Base-by-base conservation (phyloP, 768 basidiomycete species). In the Naematelia encephala region DNA sequence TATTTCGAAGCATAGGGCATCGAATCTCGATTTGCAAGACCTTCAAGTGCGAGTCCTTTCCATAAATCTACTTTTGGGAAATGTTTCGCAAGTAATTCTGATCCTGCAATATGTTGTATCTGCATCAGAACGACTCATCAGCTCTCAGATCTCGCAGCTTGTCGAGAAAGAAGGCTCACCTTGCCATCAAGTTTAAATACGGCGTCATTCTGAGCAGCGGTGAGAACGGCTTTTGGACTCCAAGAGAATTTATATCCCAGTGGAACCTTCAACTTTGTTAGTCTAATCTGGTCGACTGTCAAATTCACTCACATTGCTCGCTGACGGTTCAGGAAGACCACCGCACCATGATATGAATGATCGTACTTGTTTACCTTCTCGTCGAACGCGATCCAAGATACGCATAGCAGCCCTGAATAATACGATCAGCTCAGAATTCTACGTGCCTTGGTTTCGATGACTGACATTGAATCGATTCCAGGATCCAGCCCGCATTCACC, bases 201-300 rank as follows among this genome's bases (percentile, higher is more conserved):
- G 1, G 93, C 91, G 0, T 79, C 74, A 63, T 93, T 90, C 57
- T 85, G 75, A 0, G 89, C 88, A 1, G 91, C 93, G 14, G 81
- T 83, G 39, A 97, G 78, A 5, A 94, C 91, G 4, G 90, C 92
- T 57, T 85, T 81, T 0, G 93, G 91, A 50, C 85, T 88, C 93
- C 93, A 97, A 64, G 90, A 90, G 72, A 91, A 91, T 72, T 92
- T 94, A 70, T 94, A 92, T n/a, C 86, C 82, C 10, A 93, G 78
- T 1, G 91, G 90, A 14, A 87, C 84, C 61, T 80, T 76, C 10
- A 19, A 5, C 39, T 26, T 39, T 14, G 26, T 44, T 1, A n/a
- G 21, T 39, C 34, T 39, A 39, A 39, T 39, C 4, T 29, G 5
- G 39, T 4, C 22, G 39, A 26, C n/a, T 8, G 46, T 8, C 12